phyloP scores from a whole-genome alignment of 2,329 filamentous ascomycete species.

The Intubia oerlemansii region DNA sequence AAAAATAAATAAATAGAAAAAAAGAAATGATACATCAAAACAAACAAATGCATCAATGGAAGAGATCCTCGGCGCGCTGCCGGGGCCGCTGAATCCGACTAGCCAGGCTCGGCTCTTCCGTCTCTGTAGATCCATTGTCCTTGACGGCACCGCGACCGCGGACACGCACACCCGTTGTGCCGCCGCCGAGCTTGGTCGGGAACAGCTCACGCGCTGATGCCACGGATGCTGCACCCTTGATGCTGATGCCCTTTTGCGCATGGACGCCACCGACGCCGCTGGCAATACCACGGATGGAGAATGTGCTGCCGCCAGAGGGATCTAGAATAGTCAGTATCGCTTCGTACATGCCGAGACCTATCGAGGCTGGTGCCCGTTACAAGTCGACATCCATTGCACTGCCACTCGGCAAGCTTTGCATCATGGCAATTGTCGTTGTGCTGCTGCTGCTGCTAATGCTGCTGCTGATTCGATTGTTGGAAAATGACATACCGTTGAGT shows the following conservation, averaged over 20 bases:
- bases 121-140: constrained; percentile 42
- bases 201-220: constrained; percentile 45
- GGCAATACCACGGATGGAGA: constrained; percentile 40
- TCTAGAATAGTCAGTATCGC: too few relatives aligned
- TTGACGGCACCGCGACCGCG: neutral
- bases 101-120: constrained; percentile 40
- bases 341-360: too few relatives aligned
- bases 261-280: constrained; percentile 20
- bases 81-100: constrained; percentile 32
- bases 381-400: too few relatives aligned
- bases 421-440: too few relatives aligned
- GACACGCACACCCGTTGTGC: too few relatives aligned
- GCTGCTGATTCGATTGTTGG: constrained; percentile 1
- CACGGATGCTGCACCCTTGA: constrained; percentile 49
- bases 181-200: constrained; percentile 34
- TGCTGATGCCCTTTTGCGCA: constrained; percentile 27
- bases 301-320: constrained; percentile 5
- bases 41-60: too few relatives aligned
- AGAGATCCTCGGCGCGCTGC: constrained; percentile 52
- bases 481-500: constrained; percentile 9
- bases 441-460: too few relatives aligned
- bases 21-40: too few relatives aligned
- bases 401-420: too few relatives aligned
- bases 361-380: too few relatives aligned
- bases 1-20: too few relatives aligned